These are phyloP conservation scores for Coffea canephora DNA, from an alignment of 257 asterid species.

Conservation along the genomic window DNA sequence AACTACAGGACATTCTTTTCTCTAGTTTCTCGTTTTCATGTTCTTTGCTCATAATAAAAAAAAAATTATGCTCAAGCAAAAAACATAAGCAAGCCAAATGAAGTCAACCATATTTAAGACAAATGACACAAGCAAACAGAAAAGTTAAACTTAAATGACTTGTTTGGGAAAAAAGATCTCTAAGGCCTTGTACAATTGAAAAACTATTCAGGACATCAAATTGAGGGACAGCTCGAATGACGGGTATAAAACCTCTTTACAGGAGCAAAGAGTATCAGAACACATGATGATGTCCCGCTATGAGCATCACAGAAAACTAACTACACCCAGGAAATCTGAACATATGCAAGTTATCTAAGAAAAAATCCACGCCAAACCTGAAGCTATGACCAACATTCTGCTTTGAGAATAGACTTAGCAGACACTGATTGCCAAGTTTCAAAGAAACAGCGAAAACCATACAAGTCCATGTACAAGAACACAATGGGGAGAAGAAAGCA, in stretches of 20 bases:
- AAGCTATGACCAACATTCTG: background rate
- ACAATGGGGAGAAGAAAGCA: slow-evolving; percentile 37
- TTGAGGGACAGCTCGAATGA: background rate
- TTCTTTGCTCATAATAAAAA: too few relatives aligned
- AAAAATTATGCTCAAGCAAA: background rate
- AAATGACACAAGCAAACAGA: background rate
- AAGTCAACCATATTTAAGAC: background rate
- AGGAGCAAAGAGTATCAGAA: background rate
- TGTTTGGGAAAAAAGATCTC: background rate
- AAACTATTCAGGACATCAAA: background rate
- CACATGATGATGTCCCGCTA: background rate
- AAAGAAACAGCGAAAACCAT: background rate
- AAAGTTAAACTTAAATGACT: background rate
- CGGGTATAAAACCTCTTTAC: background rate
- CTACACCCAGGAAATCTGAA: background rate
- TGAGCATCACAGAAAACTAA: background rate
- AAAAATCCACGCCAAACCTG: background rate
- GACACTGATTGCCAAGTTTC: background rate
- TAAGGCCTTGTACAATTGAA: background rate
- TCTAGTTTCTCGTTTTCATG: too few relatives aligned
- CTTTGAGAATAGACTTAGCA: background rate
- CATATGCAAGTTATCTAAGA: background rate
- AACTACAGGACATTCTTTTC: background rate
- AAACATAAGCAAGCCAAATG: background rate
- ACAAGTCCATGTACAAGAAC: slow-evolving; percentile 2